Conservation (phyloP, 2,329 filamentous ascomycete species). For the Diaporthe australafricana region DNA sequence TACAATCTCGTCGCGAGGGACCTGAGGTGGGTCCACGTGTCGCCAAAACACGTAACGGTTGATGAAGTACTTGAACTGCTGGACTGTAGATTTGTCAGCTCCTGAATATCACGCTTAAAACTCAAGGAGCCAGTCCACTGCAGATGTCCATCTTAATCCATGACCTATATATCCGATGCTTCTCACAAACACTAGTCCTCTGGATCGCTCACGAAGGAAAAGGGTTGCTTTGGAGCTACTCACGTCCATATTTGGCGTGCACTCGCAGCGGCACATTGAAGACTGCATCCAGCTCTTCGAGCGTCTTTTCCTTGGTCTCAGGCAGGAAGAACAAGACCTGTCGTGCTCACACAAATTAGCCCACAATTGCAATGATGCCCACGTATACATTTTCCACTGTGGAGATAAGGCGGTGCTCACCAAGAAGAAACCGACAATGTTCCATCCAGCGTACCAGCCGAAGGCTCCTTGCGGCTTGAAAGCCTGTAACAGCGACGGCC, state of each 20-base stretch:
- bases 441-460: slow-evolving; percentile 62
- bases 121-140: no score
- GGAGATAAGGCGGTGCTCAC: slow-evolving; percentile 43
- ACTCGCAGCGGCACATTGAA: slow-evolving; percentile 51
- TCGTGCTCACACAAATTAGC: not conserved
- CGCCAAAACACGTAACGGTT: slow-evolving; percentile 46
- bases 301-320: slow-evolving; percentile 54
- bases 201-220: not conserved
- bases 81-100: slow-evolving; percentile 25
- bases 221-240: not conserved
- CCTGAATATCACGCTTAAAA: no score
- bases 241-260: slow-evolving; percentile 55
- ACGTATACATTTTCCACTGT: no score
- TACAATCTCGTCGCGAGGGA: slow-evolving; percentile 41
- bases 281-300: slow-evolving; percentile 53
- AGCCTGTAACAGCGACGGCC: slow-evolving; percentile 56
- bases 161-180: not conserved
- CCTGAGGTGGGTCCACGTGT: slow-evolving; percentile 42
- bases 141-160: no score
- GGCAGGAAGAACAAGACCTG: slow-evolving; percentile 48
- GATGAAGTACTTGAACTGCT: slow-evolving; percentile 48
- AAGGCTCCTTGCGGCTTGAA: slow-evolving; percentile 62
- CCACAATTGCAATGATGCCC: not conserved
- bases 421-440: slow-evolving; percentile 57
- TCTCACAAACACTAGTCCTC: no score